A percentile compares a stretch with the other conserved stretches of the same genome.
These are phyloP conservation scores for Spencermartinsiella europaea DNA, from an alignment of 805 yeast genomes.

Conservation along the genomic window DNA sequence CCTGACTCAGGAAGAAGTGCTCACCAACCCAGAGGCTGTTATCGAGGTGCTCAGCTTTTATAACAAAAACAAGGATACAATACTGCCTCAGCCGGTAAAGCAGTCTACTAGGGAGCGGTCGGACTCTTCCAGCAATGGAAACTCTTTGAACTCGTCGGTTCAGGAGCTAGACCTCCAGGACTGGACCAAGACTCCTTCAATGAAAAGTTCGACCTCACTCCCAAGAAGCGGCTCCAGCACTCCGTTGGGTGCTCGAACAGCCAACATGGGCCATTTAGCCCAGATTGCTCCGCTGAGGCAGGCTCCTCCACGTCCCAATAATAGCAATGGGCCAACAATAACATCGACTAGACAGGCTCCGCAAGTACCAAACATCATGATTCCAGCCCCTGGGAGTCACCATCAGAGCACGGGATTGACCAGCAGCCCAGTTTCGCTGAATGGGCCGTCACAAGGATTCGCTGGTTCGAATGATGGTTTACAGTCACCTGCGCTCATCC, in stretches of 20 bases:
- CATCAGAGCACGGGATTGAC: background rate
- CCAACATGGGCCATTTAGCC: slow-evolving; percentile 21
- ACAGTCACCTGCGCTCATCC: background rate
- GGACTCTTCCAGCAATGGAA: background rate
- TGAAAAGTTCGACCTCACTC: slow-evolving; percentile 5
- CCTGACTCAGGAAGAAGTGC: slow-evolving; percentile 81
- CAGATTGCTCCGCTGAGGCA: slow-evolving; percentile 25
- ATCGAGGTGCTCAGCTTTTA: slow-evolving; percentile 86
- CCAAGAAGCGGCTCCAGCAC: slow-evolving; percentile 6
- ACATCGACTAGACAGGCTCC: background rate
- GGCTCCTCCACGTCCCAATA: slow-evolving; percentile 16
- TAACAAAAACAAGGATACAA: slow-evolving; percentile 19
- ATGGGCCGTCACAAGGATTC: background rate
- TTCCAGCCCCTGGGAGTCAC: background rate
- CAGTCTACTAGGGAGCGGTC: background rate
- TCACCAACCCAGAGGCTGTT: slow-evolving; percentile 89
- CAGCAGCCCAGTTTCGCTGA: background rate
- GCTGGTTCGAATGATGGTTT: background rate
- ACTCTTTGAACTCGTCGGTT: slow-evolving; percentile 5
- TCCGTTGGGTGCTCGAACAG: slow-evolving; percentile 14
- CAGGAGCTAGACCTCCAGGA: slow-evolving; percentile 19
- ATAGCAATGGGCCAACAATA: background rate
- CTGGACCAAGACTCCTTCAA: slow-evolving; percentile 22
- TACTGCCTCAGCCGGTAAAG: background rate
- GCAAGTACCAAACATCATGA: slow-evolving; percentile 2